These are phyloP conservation scores for Nakazawaea laoshanensis DNA, from an alignment of 805 yeast genomes.

Conservation along the genomic window DNA sequence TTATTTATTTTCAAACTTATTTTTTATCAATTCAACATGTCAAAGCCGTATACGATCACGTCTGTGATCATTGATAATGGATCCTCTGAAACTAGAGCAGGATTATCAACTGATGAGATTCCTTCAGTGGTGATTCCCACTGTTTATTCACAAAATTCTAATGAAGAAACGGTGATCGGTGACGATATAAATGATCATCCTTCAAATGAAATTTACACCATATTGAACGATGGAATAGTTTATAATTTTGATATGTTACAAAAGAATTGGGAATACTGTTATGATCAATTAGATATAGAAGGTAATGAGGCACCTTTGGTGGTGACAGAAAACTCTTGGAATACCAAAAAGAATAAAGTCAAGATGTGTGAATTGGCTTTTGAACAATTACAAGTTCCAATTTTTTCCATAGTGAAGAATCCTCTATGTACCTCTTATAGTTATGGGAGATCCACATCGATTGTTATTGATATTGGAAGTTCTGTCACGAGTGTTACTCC, in stretches of 20 bases:
- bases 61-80: constrained; percentile 69
- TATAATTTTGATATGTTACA: constrained; percentile 69
- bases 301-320: constrained; percentile 60
- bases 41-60: constrained; percentile 29
- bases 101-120: constrained; percentile 54
- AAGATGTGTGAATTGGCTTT: constrained; percentile 66
- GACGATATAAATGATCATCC: constrained; percentile 40
- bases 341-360: constrained; percentile 45
- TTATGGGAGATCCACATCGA: constrained; percentile 68
- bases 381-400: constrained; percentile 66
- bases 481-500: constrained; percentile 68
- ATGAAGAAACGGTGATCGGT: constrained; percentile 32
- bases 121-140: constrained; percentile 56
- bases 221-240: constrained; percentile 53
- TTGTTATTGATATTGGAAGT: constrained; percentile 77
- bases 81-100: constrained; percentile 57
- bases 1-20: not conserved
- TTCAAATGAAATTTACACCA: constrained; percentile 43
- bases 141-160: constrained; percentile 34
- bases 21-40: no score
- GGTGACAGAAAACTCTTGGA: constrained; percentile 56
- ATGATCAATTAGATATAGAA: constrained; percentile 39
- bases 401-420: constrained; percentile 64
- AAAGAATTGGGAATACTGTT: constrained; percentile 61
- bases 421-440: constrained; percentile 75